Evolutionary conservation across 345 rosid genomes (phyloP).

Genomic region (Clausena lansium): DNA sequence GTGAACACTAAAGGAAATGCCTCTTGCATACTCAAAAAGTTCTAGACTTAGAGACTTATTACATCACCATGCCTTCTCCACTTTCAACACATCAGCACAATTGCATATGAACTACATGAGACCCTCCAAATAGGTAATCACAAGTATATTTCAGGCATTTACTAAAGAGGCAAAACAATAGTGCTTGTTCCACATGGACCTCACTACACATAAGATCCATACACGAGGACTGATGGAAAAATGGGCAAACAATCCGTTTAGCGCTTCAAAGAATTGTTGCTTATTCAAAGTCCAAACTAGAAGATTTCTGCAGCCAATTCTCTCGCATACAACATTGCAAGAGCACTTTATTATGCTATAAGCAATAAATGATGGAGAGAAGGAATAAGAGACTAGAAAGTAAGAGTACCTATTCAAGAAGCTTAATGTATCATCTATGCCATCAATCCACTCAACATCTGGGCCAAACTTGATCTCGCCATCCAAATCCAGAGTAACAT

Average conservation of each 20-base stretch:
- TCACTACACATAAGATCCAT: background rate
- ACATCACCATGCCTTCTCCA: background rate
- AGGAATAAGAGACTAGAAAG: conserved; percentile 13
- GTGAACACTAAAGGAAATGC: background rate
- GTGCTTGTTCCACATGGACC: background rate
- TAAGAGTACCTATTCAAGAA: conserved; percentile 65
- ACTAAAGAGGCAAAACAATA: background rate
- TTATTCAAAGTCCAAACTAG: background rate
- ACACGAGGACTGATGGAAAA: background rate
- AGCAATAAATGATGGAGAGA: background rate
- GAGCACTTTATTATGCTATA: background rate
- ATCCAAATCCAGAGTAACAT: conserved; percentile 85
- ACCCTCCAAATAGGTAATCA: background rate
- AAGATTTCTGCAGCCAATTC: background rate
- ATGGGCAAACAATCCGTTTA: background rate
- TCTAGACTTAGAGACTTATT: background rate
- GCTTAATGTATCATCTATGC: conserved; percentile 56
- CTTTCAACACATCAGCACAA: background rate
- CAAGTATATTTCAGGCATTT: background rate
- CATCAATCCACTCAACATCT: conserved; percentile 83
- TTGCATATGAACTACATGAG: background rate
- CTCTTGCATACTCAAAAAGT: background rate
- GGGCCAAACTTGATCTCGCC: conserved; percentile 94
- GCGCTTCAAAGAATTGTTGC: background rate
- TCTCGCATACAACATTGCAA: background rate